Evolutionary conservation across 805 yeast species (phyloP).

Genomic region (Cyberlindnera maclurae): DNA sequence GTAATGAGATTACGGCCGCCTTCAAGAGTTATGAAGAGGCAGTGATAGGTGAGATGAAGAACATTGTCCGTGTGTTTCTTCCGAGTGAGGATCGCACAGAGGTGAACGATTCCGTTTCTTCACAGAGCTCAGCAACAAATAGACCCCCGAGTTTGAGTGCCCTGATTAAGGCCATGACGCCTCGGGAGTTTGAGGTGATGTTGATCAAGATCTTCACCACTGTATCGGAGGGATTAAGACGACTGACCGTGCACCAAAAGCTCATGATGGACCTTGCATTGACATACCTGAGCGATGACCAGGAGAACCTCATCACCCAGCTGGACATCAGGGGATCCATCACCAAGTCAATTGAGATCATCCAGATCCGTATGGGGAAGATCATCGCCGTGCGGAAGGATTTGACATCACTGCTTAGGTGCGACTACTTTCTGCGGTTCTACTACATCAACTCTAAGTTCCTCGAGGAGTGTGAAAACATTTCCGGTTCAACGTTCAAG

Average conservation of each 20-base stretch:
- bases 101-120: constrained; percentile 3
- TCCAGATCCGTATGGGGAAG: constrained; percentile 73
- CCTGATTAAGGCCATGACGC: constrained; percentile 56
- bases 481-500: constrained; percentile 54
- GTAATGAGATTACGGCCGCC: constrained; percentile 56
- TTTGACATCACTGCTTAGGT: constrained; percentile 49
- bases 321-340: constrained; percentile 64
- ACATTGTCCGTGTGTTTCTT: constrained; percentile 55
- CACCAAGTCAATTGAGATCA: constrained; percentile 56
- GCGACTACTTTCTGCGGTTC: constrained; percentile 58
- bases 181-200: constrained; percentile 72
- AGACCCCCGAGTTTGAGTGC: constrained; percentile 26
- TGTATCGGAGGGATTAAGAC: constrained; percentile 63
- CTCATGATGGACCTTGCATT: constrained; percentile 65
- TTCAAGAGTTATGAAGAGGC: constrained; percentile 59
- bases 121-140: constrained; percentile 4
- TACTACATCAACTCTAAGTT: constrained; percentile 63
- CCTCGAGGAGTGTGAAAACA: constrained; percentile 74
- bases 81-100: constrained; percentile 39
- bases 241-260: constrained; percentile 75
- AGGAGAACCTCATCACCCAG: constrained; percentile 38
- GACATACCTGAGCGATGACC: constrained; percentile 27
- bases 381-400: constrained; percentile 73
- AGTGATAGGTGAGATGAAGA: constrained; percentile 64
- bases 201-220: constrained; percentile 51